Base-by-base conservation (phyloP, 1,139 yeast genomes). In the Kazachstania sp. region DNA sequence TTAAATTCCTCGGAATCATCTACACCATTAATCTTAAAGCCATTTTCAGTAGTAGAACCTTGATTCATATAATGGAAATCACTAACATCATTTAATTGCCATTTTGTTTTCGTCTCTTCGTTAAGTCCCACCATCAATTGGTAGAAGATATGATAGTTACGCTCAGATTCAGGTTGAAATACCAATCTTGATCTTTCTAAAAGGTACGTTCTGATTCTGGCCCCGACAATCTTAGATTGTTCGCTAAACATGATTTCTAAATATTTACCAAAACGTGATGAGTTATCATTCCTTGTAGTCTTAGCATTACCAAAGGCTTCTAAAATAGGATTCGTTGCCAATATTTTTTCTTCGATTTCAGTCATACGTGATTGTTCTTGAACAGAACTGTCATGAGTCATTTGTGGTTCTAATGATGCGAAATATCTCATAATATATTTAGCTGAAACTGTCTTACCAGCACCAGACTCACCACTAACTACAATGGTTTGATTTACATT, bases 291-390 rank as follows among this genome's bases (percentile, higher is more conserved):
- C 71, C 98, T 81, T 3, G 95, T 88, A 3, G 98, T 92, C 67
- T 92, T 92, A 13, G 98, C 97, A 65, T 92, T 92, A 74, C 98
- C 98, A 67, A 92, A 92, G 1, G 97, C 95, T 70, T 92, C 98
- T 94, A 92, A 88, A 58, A 92, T 92, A 5, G 98, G 98, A 65
- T 92, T 92, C 1, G 98, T 92, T 16, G 98, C 98, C 62, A 92
- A 74, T 49, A 92, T 94, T 69, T 86, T 96, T 63, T 86, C 84
- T 69, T 92, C 98, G 30, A 94, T 94, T 51, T 84, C 86, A 41
- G 95, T 83, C 83, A 92, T 83, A 54, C 86, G 90, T 43, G 81
- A 76, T 51, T 70, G 71, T 57, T 74, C 53, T 41, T 59, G 9
- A 31, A 59, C 45, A 63, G 65, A 35, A n/a, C 42, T 29, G 5